Percentiles rank a stretch among this genome's conserved stretches.
Evolutionary conservation across 495 filamentous ascomycete genomes (phyloP).

Genomic region (Talaromyces wortmannii): DNA sequence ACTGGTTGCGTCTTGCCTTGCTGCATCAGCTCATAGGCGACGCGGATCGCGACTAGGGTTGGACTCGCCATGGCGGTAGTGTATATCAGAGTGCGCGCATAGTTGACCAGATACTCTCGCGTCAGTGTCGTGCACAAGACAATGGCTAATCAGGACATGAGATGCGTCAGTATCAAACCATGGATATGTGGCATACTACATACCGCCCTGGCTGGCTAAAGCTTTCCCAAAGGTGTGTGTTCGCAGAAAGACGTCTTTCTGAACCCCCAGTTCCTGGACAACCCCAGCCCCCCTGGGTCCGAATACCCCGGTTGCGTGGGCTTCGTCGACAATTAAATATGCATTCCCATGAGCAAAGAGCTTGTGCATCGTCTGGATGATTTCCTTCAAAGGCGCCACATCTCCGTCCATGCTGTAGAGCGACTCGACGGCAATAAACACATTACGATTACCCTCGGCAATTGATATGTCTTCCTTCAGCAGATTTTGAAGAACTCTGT

Average conservation of each 20-base stretch:
- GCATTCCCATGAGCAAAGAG: constrained; percentile 52
- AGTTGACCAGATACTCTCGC: constrained; percentile 19
- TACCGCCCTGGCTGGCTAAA: constrained; percentile 66
- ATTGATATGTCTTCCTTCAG: constrained; percentile 5
- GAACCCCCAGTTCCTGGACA: constrained; percentile 59
- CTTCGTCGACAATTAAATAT: constrained; percentile 72
- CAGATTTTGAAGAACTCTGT: constrained; percentile 23
- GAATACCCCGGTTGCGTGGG: constrained; percentile 64
- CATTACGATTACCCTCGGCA: constrained; percentile 26
- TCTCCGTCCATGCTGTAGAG: constrained; percentile 89
- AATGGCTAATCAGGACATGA: neutral
- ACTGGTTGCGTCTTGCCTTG: constrained; percentile 1
- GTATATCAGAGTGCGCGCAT: constrained; percentile 25
- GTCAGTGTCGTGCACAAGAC: constrained; percentile 19
- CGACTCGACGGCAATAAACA: constrained; percentile 64
- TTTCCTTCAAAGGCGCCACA: constrained; percentile 52
- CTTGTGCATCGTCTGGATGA: constrained; percentile 49
- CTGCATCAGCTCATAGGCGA: constrained; percentile 15
- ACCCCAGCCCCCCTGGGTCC: constrained; percentile 58
- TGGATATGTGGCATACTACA: constrained; percentile 8
- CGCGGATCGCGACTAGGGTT: constrained; percentile 20
- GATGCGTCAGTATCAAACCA: neutral
- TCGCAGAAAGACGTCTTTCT: constrained; percentile 59
- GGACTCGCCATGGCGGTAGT: constrained; percentile 26
- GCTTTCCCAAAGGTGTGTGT: constrained; percentile 77